Evolutionary conservation across 2,329 filamentous ascomycete species (phyloP), one percentile per base, ranked within the genome.

Genomic region (Madurella fahalii): DNA sequence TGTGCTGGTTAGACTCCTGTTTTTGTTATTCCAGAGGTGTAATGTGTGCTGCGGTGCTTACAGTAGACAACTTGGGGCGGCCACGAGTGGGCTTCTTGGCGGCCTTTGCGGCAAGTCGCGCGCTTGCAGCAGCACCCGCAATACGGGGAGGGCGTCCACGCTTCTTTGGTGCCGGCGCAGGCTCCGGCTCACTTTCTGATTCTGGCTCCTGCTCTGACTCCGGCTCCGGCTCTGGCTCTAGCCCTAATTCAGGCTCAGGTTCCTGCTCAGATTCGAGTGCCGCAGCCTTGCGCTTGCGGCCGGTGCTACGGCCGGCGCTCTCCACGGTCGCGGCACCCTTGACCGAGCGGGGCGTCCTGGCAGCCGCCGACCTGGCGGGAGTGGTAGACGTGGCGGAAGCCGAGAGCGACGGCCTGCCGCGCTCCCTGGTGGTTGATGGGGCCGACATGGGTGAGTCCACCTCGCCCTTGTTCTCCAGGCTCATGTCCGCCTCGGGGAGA

Each of bases 241-340:
- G 44, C 5, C 61, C 53, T 1, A 20, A 16, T 32, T 43, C 20
- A 40, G 32, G 20, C 8, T 44, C 40, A n/a, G n/a, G 32, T 8
- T 34, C 31, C 4, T 39, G 31, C 46, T 61, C 56, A 9, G 43
- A 8, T 37, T 58, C 53, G 32, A 56, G 25, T 18, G 60, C 64
- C 2, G 58, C 51, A 18, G 63, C 60, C 59, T 64, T 66, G 54
- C 65, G 65, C 63, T 67, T 68, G n/a, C 58, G 57, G 20, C 58
- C 58, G 18, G 50, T 50, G 50, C 56, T 59, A 43, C 47, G 47
- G 16, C 53, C 45, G 1, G 58, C 51, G 50, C 58, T 59, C 46
- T 58, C 59, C 1, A 57, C 54, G 12, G 45, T 47, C 1, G 45
- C 39, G 12, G 52, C 34, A n/a, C 54, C 63, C 52, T 58, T 62